Evolutionary conservation across 1,139 yeast species (phyloP).

Genomic region (Insectozyma bohioensis): DNA sequence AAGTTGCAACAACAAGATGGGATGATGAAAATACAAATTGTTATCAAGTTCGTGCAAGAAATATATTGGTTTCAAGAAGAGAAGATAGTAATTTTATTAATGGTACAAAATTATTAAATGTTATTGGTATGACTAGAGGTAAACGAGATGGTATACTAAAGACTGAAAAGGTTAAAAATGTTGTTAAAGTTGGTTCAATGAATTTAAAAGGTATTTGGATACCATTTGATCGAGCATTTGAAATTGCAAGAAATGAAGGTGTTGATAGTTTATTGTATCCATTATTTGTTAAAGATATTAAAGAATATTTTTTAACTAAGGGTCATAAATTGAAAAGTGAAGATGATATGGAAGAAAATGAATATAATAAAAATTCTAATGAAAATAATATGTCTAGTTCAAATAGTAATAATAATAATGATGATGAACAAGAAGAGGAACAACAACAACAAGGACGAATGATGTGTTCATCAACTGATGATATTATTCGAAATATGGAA

Average conservation of each 20-base stretch:
- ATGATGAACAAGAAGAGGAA: slow-evolving; percentile 2
- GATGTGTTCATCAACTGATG: background rate
- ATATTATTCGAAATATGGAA: background rate
- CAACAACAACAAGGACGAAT: too few relatives aligned
- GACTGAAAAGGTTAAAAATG: slow-evolving; percentile 43
- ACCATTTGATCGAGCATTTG: slow-evolving; percentile 53
- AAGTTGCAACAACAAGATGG: slow-evolving; percentile 48
- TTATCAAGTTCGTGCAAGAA: slow-evolving; percentile 49
- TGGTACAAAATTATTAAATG: slow-evolving; percentile 72
- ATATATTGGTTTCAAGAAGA: slow-evolving; percentile 48
- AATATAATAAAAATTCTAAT: slow-evolving; percentile 1
- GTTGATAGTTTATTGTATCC: slow-evolving; percentile 41
- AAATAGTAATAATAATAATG: background rate
- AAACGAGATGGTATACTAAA: slow-evolving; percentile 86
- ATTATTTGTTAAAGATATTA: slow-evolving; percentile 45
- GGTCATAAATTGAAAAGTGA: slow-evolving; percentile 27
- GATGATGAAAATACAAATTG: slow-evolving; percentile 48
- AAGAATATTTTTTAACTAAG: slow-evolving; percentile 27
- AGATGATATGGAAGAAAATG: slow-evolving; percentile 14
- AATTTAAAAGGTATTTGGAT: slow-evolving; percentile 59
- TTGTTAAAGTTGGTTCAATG: slow-evolving; percentile 54
- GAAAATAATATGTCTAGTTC: slow-evolving; percentile 1
- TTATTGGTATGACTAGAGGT: slow-evolving; percentile 94
- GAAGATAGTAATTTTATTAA: slow-evolving; percentile 53
- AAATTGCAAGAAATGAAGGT: slow-evolving; percentile 52